Evolutionary conservation across 2,329 filamentous ascomycete species (phyloP).

Genomic region (Diaporthe longicolla): DNA sequence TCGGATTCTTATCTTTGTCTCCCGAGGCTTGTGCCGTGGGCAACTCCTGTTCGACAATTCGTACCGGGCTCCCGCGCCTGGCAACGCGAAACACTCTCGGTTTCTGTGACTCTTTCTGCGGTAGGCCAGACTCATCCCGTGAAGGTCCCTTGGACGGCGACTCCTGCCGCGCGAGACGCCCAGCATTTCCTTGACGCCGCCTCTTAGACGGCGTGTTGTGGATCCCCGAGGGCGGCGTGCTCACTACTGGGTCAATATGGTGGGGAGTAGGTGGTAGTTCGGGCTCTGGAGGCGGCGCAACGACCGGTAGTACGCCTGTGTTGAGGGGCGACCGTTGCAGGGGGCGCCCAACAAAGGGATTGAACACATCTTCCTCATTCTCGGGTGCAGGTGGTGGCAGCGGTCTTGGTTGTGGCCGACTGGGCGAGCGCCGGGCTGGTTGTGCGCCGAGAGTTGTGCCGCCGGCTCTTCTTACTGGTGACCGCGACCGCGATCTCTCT

Average conservation of each 20-base stretch:
- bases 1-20: constrained; percentile 60
- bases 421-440: constrained; percentile 56
- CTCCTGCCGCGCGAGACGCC: constrained; percentile 46
- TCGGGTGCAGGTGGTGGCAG: constrained; percentile 61
- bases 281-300: constrained; percentile 64
- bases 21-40: constrained; percentile 59
- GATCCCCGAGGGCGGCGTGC: constrained; percentile 70
- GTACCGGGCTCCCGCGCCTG: constrained; percentile 28
- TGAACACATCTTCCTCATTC: constrained; percentile 59
- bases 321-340: constrained; percentile 54
- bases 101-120: constrained; percentile 30
- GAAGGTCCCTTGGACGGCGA: constrained; percentile 65
- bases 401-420: constrained; percentile 58
- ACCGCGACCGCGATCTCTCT: constrained; percentile 47
- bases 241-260: constrained; percentile 66
- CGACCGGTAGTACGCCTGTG: constrained; percentile 51
- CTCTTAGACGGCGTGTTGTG: constrained; percentile 70
- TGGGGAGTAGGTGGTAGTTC: constrained; percentile 73
- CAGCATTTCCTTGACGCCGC: constrained; percentile 44
- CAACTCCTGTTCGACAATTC: background rate
- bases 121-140: constrained; percentile 39
- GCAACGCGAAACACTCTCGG: constrained; percentile 21
- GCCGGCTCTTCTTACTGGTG: constrained; percentile 48
- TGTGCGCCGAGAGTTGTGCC: constrained; percentile 50
- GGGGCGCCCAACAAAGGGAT: constrained; percentile 57